These are phyloP conservation scores for Suillus discolor DNA, from an alignment of 768 basidiomycete genomes.

Conservation along the genomic window DNA sequence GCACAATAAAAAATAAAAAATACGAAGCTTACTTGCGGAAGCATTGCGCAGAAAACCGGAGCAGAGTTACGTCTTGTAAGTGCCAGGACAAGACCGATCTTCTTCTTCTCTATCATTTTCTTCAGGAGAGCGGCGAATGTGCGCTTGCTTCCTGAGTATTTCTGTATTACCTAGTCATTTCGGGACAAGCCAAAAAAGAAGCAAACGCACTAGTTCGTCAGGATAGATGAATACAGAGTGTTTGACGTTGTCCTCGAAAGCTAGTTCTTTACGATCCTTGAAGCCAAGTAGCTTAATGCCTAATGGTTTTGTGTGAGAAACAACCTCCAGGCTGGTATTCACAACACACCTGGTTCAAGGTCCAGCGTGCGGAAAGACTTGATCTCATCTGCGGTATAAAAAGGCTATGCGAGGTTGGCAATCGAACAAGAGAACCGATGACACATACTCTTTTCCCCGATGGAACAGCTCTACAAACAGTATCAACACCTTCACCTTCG, in stretches of 20 bases:
- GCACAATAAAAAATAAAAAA: neutral
- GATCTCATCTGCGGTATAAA: conserved; percentile 84
- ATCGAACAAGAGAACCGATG: conserved; percentile 4
- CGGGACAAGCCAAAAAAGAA: neutral
- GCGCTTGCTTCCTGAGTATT: conserved; percentile 88
- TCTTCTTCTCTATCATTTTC: conserved; percentile 78
- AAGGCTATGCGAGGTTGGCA: conserved; percentile 51
- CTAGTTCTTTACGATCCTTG: conserved; percentile 68
- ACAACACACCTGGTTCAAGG: conserved; percentile 64
- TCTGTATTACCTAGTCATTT: conserved; percentile 35
- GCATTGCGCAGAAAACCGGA: conserved; percentile 79
- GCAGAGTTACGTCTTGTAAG: conserved; percentile 70
- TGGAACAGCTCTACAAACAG: conserved; percentile 47
- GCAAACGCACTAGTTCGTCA: conserved; percentile 71
- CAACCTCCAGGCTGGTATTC: neutral
- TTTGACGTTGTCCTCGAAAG: conserved; percentile 89
- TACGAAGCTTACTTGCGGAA: conserved; percentile 72
- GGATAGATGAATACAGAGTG: conserved; percentile 93
- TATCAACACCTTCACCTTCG: conserved; percentile 42
- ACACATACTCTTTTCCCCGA: conserved; percentile 51
- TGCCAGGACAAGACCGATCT: conserved; percentile 77
- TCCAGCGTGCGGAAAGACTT: conserved; percentile 81
- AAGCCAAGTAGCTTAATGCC: conserved; percentile 94
- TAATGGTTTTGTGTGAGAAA: conserved; percentile 26
- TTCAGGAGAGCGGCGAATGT: conserved; percentile 88